Evolutionary conservation across 208 protist genomes (phyloP), one percentile per base, ranked within the genome.

Genomic region (Wallacemonas sp.): DNA sequence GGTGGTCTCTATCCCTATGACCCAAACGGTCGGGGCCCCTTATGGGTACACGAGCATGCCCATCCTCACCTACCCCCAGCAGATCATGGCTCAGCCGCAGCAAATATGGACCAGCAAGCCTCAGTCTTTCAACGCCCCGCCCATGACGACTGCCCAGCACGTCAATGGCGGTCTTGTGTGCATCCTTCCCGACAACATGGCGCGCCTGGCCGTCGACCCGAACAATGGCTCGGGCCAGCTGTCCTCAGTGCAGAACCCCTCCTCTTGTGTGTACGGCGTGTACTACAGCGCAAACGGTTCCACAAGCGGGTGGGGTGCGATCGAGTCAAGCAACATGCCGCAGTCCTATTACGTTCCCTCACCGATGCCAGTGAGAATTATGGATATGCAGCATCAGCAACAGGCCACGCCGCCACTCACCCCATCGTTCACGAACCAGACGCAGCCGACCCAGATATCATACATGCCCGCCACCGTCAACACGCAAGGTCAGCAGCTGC

Each of bases 11-110:
- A 2, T 58, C 11, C 30, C 51, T 12, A 2, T 58, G 51, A 15
- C 51, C 4, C 51, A 58, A n/a, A 58, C 51, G 6, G 30, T 58
- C 5, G 51, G 51, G 2, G 28, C 15, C 14, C 15, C 51, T 2
- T 58, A 58, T 21, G 46, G 54, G 22, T 62, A 65, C 36, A 15
- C 27, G n/a, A 14, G 55, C 12, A 45, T 47, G 1, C 36, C 41
- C 27, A 44, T 49, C 28, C n/a, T n/a, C 33, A 2, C 39, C 27
- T 56, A 42, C 6, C 39, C 45, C 31, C 58, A 64, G 19, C 30
- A 46, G n/a, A 39, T 45, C 22, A 66, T 72, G 66, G 30, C 61
- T 14, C 55, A 44, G 28, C 59, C 19, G 38, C 59, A 64, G 59
- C 59, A 64, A 21, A 17, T 58, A 31, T 58, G 51, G 51, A 14